phyloP scores from a whole-genome alignment of 2,329 filamentous ascomycete genomes.

The Calonectria hongkongensis region DNA sequence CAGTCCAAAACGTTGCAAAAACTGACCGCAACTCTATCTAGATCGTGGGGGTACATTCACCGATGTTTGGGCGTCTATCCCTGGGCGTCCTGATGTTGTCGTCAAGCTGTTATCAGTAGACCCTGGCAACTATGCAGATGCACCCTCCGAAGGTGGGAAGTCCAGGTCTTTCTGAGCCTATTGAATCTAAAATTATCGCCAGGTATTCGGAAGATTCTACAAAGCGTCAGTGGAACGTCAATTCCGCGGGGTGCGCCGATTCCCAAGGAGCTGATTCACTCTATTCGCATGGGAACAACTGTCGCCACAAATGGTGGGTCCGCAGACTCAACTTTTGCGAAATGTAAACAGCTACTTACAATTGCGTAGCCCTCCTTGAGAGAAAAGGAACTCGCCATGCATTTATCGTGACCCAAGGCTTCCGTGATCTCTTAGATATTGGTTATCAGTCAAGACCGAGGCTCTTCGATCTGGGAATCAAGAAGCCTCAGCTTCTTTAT shows the following conservation, averaged over 20 bases:
- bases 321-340: too few relatives aligned
- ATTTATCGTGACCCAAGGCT: constrained; percentile 81
- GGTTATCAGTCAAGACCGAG: constrained; percentile 83
- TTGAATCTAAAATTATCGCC: neutral
- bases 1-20: neutral
- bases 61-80: constrained; percentile 79
- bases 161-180: neutral
- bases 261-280: constrained; percentile 67
- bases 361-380: constrained; percentile 71
- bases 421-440: constrained; percentile 82
- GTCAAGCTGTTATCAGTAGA: constrained; percentile 86
- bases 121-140: constrained; percentile 81
- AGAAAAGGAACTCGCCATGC: constrained; percentile 82
- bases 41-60: constrained; percentile 83
- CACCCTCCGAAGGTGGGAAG: constrained; percentile 74
- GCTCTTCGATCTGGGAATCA: constrained; percentile 83
- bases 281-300: constrained; percentile 86
- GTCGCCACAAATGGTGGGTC: constrained; percentile 78
- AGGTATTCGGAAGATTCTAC: constrained; percentile 37
- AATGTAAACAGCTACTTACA: neutral
- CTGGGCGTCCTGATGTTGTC: constrained; percentile 80
- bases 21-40: neutral
- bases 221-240: constrained; percentile 32
- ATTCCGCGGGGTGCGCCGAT: constrained; percentile 54
- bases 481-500: constrained; percentile 81